Evolutionary conservation across 306 rosid genomes (phyloP), one percentile per base, ranked within the genome.

Genomic region (Pterocarpus santalinus): DNA sequence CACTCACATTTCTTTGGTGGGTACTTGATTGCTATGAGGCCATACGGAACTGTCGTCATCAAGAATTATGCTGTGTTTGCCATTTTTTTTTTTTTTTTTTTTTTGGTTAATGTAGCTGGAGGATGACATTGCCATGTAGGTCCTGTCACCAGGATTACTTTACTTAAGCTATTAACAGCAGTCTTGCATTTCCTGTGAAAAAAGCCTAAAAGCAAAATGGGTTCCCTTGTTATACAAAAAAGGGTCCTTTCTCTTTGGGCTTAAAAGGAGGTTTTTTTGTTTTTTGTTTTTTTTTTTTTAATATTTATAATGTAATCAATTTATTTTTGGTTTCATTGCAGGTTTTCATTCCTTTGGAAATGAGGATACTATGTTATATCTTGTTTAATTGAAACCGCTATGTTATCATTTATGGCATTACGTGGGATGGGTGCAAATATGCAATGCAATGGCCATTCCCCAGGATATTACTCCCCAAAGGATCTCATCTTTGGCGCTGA

Each of bases 341-440:
- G 89, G 87, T 65, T 85, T 28, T 76, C 46, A 70, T 82, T 22
- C 28, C 28, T 22, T 22, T 22, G 28, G 28, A 22, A 22, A 22
- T 22, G 28, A 22, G 28, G 28, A 22, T 22, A 22, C 28, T 22
- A 22, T 22, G 28, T 22, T 22, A 22, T 22, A 22, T 22, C 28
- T 22, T 82, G 57, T 46, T 55, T 63, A 41, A 65, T 73, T 87
- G 70, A 81, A 76, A 77, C 66, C 39, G 66, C 78, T 78, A 22
- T 64, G 72, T 61, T 8, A 52, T 70, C 72, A 81, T 71, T 49
- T 73, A 80, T 84, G 90, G 88, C 87, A 65, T 81, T 86, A 84
- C 38, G 77, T 83, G 86, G 81, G 65, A 85, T 83, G 92, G 87
- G 81, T 5, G 80, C 86, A 43, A 87, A 80, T 65, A 68, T 82